Evolutionary conservation across 129 eudicot species (phyloP).

Genomic region (Logfia minima): DNA sequence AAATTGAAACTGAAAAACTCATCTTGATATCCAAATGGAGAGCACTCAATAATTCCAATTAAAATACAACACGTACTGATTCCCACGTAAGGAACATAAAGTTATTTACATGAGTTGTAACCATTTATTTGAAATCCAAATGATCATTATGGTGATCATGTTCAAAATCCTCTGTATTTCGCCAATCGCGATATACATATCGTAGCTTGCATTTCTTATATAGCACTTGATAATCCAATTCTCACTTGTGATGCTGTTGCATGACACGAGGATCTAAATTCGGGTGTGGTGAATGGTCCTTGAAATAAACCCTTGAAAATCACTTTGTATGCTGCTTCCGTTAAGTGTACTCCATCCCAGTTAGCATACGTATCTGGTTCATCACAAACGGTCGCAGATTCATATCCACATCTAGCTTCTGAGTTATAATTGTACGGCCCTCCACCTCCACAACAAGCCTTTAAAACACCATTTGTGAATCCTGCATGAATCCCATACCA

Average conservation of each 20-base stretch:
- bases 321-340: constrained; percentile 24
- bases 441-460: constrained; percentile 37
- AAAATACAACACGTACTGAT: not conserved
- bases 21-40: not conserved
- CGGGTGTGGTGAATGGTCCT: constrained; percentile 15
- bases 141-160: too few relatives aligned
- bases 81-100: not conserved
- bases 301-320: constrained; percentile 21
- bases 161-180: too few relatives aligned
- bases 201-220: not conserved
- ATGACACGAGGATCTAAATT: constrained; percentile 26
- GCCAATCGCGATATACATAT: too few relatives aligned
- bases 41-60: not conserved
- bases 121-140: not conserved
- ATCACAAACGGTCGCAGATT: constrained; percentile 25
- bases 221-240: not conserved
- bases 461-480: constrained; percentile 26
- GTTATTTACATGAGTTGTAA: not conserved
- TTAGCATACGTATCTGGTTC: constrained; percentile 27
- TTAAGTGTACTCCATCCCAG: constrained; percentile 36
- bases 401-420: constrained; percentile 3
- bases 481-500: constrained; percentile 16
- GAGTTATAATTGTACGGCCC: constrained; percentile 21
- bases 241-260: not conserved
- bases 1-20: too few relatives aligned